Base-by-base conservation (phyloP, 2,329 filamentous ascomycete species). In the Diaporthe sp. region DNA sequence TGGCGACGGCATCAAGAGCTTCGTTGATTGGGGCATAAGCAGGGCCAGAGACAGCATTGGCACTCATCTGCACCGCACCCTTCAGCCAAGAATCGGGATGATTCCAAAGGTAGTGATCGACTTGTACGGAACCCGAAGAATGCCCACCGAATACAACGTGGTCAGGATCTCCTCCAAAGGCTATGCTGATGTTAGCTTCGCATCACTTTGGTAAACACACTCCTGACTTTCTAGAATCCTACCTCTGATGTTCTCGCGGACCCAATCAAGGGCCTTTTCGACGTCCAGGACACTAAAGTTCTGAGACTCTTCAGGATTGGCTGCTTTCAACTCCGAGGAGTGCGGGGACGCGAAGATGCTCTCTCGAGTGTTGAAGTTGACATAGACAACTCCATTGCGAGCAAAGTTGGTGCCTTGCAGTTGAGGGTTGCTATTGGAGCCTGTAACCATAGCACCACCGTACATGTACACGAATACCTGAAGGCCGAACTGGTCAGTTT, bases 101-200 rank as follows among this genome's bases (percentile, higher is more conserved):
- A 76, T 85, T 85, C 83, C 83, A 86, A 25, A 86, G 82, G 73
- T 86, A 86, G 77, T 86, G 83, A 42, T 86, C 85, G 44, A 85
- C 83, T 25, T 84, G 82, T 12, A 84, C 83, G 39, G 77, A 77
- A 7, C 84, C 84, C 0, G 83, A 85, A 0, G 83, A 83, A 77
- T 85, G 82, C 1, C 86, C 86, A 62, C 86, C 86, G 7, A 87
- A 82, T n/a, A 87, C 85, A 3, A 87, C 83, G 70, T 85, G 86
- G 49, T 86, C 81, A 4, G 86, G 85, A 76, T 87, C 83, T 34
- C 86, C 86, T 2, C 86, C 86, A 73, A 87, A 87, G 46, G 84
- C 86, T 75, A 78, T 0, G 22, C 8, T 28, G 25, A 25, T 57
- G 37, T 70, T 25, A 70, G 25, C 42, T 49, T 44, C 10, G n/a